Base-by-base conservation (phyloP, 768 basidiomycete species). In the Lyophyllum semitale region DNA sequence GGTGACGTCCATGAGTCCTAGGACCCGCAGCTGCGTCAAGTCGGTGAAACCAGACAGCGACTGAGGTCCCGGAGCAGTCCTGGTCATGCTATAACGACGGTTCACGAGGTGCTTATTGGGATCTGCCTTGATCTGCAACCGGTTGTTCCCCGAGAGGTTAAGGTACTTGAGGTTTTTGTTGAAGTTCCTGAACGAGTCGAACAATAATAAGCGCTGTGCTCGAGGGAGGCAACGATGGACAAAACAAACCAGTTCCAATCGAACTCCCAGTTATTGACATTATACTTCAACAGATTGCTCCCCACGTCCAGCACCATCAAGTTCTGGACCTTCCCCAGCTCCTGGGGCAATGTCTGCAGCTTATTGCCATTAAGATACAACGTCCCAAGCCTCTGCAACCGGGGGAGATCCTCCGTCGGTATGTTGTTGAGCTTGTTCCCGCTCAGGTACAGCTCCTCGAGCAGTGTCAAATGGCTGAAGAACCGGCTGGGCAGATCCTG, bases 1-100 rank as follows among this genome's bases (percentile, higher is more conserved):
- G 3, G 88, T 86, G 58, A 99, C 93, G 68, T 98, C 97, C 91
- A 98, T 99, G 33, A 99, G 82, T n/a, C 97, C 97, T 11, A 99
- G 82, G 11, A 95, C 86, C 25, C 88, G 88, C 37, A 99, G 79
- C 54, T 93, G 84, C 0, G 80, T 80, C n/a, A 98, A 80, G n/a
- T 83, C 83, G 13, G 87, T 87, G 73, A 98, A 99, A 55, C 93
- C 93, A 18, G 93, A 87, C 7, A 95, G 80, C 33, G 74, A 73
- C 32, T 75, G 71, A 4, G 70, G 71, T 11, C 55, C 67, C 15
- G 64, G 50, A 32, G 51, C 27, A 13, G 25, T 25, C 50, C 22
- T 51, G 18, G 61, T 48, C 20, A 55, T 55, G 60, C 63, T 68
- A 44, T 66, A 63, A 53, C 69, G 71, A 61, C 75, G 58, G 58